Percentiles rank a stretch among this genome's conserved stretches.
phyloP scores from a whole-genome alignment of 352 stramenopile genomes.

The Globisporangium alternatum region DNA sequence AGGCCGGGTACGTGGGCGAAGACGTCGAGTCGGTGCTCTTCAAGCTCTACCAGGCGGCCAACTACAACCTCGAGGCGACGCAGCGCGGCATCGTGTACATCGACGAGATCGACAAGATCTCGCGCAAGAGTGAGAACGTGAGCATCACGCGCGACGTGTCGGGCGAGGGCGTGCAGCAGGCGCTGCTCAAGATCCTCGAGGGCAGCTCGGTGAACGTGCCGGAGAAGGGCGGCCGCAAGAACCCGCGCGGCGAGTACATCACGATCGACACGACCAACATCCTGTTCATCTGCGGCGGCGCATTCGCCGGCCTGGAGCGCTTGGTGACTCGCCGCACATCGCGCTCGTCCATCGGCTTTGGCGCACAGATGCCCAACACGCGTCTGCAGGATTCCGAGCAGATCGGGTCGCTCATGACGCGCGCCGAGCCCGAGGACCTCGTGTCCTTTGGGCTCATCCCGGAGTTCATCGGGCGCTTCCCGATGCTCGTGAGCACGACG shows the following conservation, averaged over 20 bases:
- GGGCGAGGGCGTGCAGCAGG: conserved; percentile 98
- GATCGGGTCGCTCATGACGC: conserved; percentile 90
- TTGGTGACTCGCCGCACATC: conserved; percentile 93
- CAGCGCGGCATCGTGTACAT: conserved; percentile 98
- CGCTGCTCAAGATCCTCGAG: conserved; percentile 99
- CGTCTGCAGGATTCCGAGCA: conserved; percentile 72
- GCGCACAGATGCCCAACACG: conserved; percentile 90
- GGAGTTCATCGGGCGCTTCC: conserved; percentile 98
- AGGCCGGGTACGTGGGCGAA: conserved; percentile 98
- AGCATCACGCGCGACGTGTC: conserved; percentile 97
- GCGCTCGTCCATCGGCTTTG: conserved; percentile 96
- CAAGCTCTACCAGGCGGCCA: conserved; percentile 96
- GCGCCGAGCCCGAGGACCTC: conserved; percentile 95
- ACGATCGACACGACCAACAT: conserved; percentile 99
- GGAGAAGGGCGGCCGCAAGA: conserved; percentile 96
- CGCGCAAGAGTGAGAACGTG: conserved; percentile 84
- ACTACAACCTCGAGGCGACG: conserved; percentile 94
- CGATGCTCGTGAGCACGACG: conserved; percentile 94
- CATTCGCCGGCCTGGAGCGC: conserved; percentile 95
- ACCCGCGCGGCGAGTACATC: conserved; percentile 95
- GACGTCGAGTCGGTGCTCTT: conserved; percentile 98
- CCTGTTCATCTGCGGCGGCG: conserved; percentile 98
- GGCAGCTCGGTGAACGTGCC: conserved; percentile 97
- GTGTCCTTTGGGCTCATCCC: conserved; percentile 97
- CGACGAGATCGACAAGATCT: conserved; percentile 99